Base-by-base conservation (phyloP, 1,139 yeast species). In the Taphrina flavorubra region DNA sequence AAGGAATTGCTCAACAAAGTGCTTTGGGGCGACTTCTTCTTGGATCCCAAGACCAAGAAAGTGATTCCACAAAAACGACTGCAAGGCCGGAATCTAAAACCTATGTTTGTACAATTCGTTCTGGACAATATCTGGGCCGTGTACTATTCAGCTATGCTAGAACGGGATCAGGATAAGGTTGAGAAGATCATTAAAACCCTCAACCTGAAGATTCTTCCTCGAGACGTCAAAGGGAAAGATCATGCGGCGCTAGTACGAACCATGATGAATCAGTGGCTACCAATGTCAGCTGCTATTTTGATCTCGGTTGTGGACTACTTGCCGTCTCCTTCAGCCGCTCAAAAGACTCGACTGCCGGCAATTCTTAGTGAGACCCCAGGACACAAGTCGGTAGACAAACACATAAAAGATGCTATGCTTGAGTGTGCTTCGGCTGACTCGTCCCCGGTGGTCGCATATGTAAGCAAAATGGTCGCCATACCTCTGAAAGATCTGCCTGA, bases 191-290 rank as follows among this genome's bases (percentile, higher is more conserved):
- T 89, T 16, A 82, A 81, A 55, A 86, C 94, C 34, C 80, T 95
- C 65, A 86, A 86, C 18, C 83, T 92, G 51, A 88, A 87, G 72
- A 79, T 94, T 0, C 77, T 83, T 0, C 91, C 95, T 1, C 82
- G 97, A 71, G 98, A 92, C 72, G 77, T 92, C 70, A 83, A 90
- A 69, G 86, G 97, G 0, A 91, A 89, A 75, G 97, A 94, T 75
- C 81, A 86, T 68, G 87, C 86, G 73, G 81, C 81, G 63, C 78
- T 91, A 57, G 78, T 92, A 51, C 84, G 83, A 69, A 81, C 86
- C n/a, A 85, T 95, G 11, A 86, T 92, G 86, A 85, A 92, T 0
- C 98, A 92, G 76, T 95, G 99, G 98, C 81, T 95, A 36, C 98
- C 99, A 0, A 85, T 95, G 10, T 89, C 97, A 49, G 87, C 90